A percentile compares a stretch with the other conserved stretches of the same genome.
Conservation (phyloP, 257 asterid genomes). For the Capsicum baccatum region DNA sequence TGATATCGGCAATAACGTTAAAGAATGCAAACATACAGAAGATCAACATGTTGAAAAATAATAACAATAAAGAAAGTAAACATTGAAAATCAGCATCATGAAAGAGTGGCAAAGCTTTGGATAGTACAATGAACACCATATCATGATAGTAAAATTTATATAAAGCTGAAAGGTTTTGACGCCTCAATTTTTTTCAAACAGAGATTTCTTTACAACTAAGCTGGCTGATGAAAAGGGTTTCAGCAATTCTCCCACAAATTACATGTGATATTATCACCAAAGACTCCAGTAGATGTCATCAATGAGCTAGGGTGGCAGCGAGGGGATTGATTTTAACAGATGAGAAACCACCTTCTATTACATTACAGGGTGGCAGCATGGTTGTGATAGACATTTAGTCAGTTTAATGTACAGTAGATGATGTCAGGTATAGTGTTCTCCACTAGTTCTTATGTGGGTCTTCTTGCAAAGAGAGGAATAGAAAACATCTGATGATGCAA, state of each 20-base stretch:
- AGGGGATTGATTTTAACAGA: not conserved
- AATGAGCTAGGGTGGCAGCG: not conserved
- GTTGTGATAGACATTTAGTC: not conserved
- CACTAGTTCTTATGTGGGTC: not conserved
- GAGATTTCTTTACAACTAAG: not conserved
- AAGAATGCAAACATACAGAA: slow-evolving; percentile 10
- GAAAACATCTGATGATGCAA: not conserved
- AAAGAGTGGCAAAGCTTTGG: not conserved
- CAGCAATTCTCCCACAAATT: not conserved
- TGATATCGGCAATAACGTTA: not conserved
- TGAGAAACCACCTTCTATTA: not conserved
- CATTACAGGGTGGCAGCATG: not conserved
- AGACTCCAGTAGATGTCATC: not conserved
- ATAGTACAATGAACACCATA: not conserved
- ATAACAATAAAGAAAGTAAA: slow-evolving; percentile 3
- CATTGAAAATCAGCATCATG: not conserved
- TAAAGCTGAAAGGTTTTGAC: not conserved
- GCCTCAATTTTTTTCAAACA: not conserved
- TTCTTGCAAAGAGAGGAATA: not conserved
- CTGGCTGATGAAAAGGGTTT: not conserved
- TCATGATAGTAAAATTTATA: not conserved
- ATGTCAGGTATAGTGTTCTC: not conserved
- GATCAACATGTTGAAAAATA: slow-evolving; percentile 15
- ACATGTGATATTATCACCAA: not conserved
- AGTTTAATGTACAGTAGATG: not conserved